Evolutionary conservation across 179 eudicot genomes (phyloP).

Genomic region (Amaranthus tricolor): DNA sequence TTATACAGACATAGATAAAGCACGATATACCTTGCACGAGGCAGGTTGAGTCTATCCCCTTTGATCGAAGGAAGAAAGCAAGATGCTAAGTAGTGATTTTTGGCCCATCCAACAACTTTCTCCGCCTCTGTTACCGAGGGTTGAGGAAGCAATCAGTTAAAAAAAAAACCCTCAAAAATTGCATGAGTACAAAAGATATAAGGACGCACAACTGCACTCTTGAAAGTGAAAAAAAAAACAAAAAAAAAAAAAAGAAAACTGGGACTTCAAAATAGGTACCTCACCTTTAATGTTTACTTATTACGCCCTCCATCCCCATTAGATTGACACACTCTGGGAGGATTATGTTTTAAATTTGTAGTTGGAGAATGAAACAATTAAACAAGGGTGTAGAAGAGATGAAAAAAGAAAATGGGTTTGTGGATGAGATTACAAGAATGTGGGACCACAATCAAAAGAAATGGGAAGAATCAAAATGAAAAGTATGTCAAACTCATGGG

Average conservation of each 20-base stretch:
- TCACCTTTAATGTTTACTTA: not conserved
- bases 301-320: too few species aligned
- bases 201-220: not conserved
- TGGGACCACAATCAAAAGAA: too few species aligned
- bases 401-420: too few species aligned
- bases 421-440: too few species aligned
- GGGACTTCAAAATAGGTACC: not conserved
- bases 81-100: slow-evolving; percentile 75
- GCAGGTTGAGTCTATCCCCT: slow-evolving; percentile 61
- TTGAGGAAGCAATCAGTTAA: not conserved
- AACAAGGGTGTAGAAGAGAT: too few species aligned
- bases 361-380: too few species aligned
- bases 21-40: slow-evolving; percentile 67
- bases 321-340: too few species aligned
- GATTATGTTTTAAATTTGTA: too few species aligned
- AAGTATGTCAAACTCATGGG: too few species aligned
- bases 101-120: slow-evolving; percentile 98
- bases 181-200: not conserved
- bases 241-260: too few species aligned
- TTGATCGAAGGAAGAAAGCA: slow-evolving; percentile 65
- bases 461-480: too few species aligned
- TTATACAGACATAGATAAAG: not conserved
- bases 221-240: too few species aligned
- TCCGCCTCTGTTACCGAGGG: slow-evolving; percentile 65
- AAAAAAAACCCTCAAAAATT: not conserved